Base-by-base conservation (phyloP, 164 flowering plant species). In the Magnolia changhungtana region DNA sequence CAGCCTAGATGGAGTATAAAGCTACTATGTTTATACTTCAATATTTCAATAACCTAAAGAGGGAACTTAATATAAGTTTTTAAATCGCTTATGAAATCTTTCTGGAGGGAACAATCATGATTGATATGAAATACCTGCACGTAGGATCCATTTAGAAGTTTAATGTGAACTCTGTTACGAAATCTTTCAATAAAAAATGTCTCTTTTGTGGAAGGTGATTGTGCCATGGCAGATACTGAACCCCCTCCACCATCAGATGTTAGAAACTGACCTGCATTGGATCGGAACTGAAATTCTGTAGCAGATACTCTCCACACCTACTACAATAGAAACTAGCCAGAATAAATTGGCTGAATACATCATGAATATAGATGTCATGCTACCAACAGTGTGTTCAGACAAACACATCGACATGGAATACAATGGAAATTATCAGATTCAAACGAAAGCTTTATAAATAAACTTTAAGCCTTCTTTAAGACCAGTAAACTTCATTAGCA, bases 231-330 rank as follows among this genome's bases (percentile, higher is more conserved):
- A 63, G 85, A 81, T 55, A 90, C 83, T 23, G 83, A 50, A 73
- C 76, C 80, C 23, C 88, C 88, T 78, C 84, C 87, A 72, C 85
- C 86, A 77, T 82, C 79, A 75, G 90, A 92, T 50, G 94, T 85
- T 69, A 90, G 80, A 89, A 92, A 94, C 80, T 90, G 88, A 23
- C 93, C 97, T 71, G 81, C 79, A 59, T 81, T 75, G 6, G 97
- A 78, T 16, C 91, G 92, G 23, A 94, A 78, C 77, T 92, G 94
- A 83, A 92, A 94, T 68, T 83, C 78, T 50, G 87, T 75, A 50
- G 82, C 86, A 24, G 97, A 91, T 55, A 92, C 84, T 82, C 98
- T 87, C 98, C 98, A 94, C 82, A 94, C 81, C 98, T 92, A 91
- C 59, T 63, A 71, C 79, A 78, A 75, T 70, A 82, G 65, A 76